Conservation (phyloP, 345 rosid genomes). For the Moricandia arvensis region DNA sequence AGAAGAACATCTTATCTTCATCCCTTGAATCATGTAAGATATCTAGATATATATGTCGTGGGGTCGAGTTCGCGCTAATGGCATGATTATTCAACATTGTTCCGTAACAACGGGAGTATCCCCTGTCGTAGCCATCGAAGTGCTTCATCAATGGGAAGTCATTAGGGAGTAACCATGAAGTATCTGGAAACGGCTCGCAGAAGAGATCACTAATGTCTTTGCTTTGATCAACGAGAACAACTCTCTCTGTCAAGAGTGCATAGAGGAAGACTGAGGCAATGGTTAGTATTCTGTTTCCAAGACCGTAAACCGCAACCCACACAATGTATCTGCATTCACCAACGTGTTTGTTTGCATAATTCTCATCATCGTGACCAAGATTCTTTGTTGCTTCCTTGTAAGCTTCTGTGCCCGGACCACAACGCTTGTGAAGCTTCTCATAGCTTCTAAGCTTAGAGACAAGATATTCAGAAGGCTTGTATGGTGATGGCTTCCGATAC, state of each 20-base stretch:
- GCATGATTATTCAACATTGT: constrained; percentile 26
- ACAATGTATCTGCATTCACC: constrained; percentile 41
- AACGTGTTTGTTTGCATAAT: constrained; percentile 1
- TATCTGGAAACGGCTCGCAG: constrained; percentile 44
- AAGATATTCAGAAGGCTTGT: constrained; percentile 38
- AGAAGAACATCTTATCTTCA: constrained; percentile 43
- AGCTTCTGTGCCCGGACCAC: constrained; percentile 39
- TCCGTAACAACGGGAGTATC: constrained; percentile 35
- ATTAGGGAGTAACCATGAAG: constrained; percentile 44
- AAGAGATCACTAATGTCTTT: constrained; percentile 41
- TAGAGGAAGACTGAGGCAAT: constrained; percentile 46
- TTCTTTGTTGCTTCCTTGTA: constrained; percentile 27
- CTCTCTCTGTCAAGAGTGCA: constrained; percentile 44
- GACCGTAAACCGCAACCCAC: constrained; percentile 37
- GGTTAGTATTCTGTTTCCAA: constrained; percentile 47
- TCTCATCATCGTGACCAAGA: constrained; percentile 20
- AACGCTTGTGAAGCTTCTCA: constrained; percentile 41
- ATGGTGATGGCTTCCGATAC: constrained; percentile 41
- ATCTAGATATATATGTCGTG: constrained; percentile 31
- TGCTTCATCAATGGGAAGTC: constrained; percentile 38
- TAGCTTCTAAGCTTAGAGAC: constrained; percentile 42
- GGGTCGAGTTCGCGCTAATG: constrained; percentile 21
- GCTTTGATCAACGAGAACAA: constrained; percentile 41
- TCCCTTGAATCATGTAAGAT: constrained; percentile 32
- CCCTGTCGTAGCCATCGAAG: constrained; percentile 14